Evolutionary conservation across 1,284 basidiomycete species (phyloP), one percentile per base, ranked within the genome.

Genomic region (Sanguinoderma infundibulare): DNA sequence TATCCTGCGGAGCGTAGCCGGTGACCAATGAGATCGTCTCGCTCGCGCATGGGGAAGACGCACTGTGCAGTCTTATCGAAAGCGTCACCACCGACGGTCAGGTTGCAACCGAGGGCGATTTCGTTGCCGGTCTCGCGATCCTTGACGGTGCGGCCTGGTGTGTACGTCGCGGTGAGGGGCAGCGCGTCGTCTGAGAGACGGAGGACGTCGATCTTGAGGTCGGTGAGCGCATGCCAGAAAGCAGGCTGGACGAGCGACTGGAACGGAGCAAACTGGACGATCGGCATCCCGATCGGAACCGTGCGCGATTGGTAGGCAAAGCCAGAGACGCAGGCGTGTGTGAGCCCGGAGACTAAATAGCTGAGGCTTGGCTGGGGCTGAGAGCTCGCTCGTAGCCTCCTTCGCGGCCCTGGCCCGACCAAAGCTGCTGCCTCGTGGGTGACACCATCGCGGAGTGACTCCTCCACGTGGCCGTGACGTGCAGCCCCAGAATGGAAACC

Each of bases 161-260:
- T 76, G 69, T 98, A 95, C 6, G 85, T 83, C 3, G 84, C 96
- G 3, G 75, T 71, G 42, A 98, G 78, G 0, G 87, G 76, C 3
- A 95, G 71, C 0, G 86, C 79, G 2, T 87, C 85, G 68, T 98
- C 92, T 17, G 90, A 90, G 20, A 99, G 87, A 64, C 89, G 89
- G 50, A 97, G 87, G 32, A 93, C 88, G 74, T 98, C 94, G 67
- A 99, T 90, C 82, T 99, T 99, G 75, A 96, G 79, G 28, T 86
- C 79, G 0, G 95, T 92, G 42, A 99, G 87, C 55, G 91, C 87
- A 65, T 98, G 92, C 97, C 97, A 99, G 76, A 98, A 96, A 2
- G 89, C 83, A 0, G 97, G 95, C 64, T 95, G 89, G 3, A 98
- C 92, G 55, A 92, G 83, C 1, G 96, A 96, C 7, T 89, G 83